Percentiles rank a stretch among this genome's conserved stretches.
Evolutionary conservation across 2,329 filamentous ascomycete species (phyloP).

Genomic region (Fusarium pseudograminearum): DNA sequence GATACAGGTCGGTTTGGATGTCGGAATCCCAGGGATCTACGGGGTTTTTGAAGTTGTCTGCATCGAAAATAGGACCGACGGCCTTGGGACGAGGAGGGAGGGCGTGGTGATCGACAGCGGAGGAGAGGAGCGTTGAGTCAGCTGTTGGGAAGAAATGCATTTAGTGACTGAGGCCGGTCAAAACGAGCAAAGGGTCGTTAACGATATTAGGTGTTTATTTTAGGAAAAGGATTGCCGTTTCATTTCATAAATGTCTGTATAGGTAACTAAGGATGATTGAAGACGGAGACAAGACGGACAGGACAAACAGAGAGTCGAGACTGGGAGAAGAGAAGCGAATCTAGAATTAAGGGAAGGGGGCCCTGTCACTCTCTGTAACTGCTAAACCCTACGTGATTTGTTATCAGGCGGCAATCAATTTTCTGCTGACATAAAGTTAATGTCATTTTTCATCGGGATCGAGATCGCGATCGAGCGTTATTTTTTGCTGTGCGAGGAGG

Average conservation of each 20-base stretch:
- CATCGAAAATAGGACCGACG: slow-evolving; percentile 42
- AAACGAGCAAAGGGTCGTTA: neutral
- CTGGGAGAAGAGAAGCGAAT: no score
- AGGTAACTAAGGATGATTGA: neutral
- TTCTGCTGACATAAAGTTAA: neutral
- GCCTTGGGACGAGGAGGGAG: slow-evolving; percentile 28
- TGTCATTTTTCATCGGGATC: neutral
- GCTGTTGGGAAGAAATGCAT: slow-evolving; percentile 46
- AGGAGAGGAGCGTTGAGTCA: slow-evolving; percentile 44
- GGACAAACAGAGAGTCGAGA: neutral
- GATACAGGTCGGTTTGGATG: slow-evolving; percentile 3
- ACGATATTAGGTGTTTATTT: neutral
- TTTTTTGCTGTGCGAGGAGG: neutral
- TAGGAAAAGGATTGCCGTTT: neutral
- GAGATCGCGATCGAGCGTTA: neutral
- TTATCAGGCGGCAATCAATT: neutral
- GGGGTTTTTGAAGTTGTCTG: slow-evolving; percentile 22
- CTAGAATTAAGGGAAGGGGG: neutral
- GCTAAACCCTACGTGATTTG: neutral
- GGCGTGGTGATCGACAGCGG: slow-evolving; percentile 24
- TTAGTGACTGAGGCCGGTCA: neutral
- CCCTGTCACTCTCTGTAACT: neutral
- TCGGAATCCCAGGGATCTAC: slow-evolving; percentile 32
- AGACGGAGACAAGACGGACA: neutral
- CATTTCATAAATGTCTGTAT: neutral